Evolutionary conservation across 768 basidiomycete species (phyloP), one percentile per base, ranked within the genome.

Genomic region (Tylopilus plumbeoviolaceoides): DNA sequence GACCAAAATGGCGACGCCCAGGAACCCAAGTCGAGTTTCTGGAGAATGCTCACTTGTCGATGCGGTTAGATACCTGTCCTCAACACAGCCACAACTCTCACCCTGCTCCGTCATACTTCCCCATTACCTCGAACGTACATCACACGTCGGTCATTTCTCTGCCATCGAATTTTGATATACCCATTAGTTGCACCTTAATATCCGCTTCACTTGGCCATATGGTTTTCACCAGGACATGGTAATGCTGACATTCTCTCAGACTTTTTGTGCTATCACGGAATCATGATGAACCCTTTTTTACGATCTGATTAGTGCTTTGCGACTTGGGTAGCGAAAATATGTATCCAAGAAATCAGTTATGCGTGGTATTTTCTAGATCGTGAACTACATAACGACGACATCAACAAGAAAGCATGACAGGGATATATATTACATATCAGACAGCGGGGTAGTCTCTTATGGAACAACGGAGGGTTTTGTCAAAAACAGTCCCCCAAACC

Each of bases 1-100:
- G 78, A 80, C 40, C 80, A 86, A 64, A 75, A 79, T 56, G 76
- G 75, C 53, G 78, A 82, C 55, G 78, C 78, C 47, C 73, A 73
- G 55, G 74, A 71, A 53, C 80, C 77, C 54, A 79, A 80, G 69
- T 72, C 76, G 50, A 73, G 75, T 58, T 72, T 88, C 49, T 75
- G 86, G 75, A 77, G 79, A 70, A 80, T 91, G 57, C 70, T 92
- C 55, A 89, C 87, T 44, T 91, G 89, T 72, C 83, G 82, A 63
- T 91, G 90, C 74, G 85, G 82, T 61, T 79, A 70, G 74, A 60
- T 38, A 46, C 35, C 49, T 40, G 48, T 15, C 38, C 49, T 38
- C 33, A n/a, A 47, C 48, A 50, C 40, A 49, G 46, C 48, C 48
- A 50, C 40, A 50, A 44, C 48, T 60, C 58, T 59, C 57, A 14